Evolutionary conservation across 768 basidiomycete species (phyloP).

Genomic region (Mycena galericulata): DNA sequence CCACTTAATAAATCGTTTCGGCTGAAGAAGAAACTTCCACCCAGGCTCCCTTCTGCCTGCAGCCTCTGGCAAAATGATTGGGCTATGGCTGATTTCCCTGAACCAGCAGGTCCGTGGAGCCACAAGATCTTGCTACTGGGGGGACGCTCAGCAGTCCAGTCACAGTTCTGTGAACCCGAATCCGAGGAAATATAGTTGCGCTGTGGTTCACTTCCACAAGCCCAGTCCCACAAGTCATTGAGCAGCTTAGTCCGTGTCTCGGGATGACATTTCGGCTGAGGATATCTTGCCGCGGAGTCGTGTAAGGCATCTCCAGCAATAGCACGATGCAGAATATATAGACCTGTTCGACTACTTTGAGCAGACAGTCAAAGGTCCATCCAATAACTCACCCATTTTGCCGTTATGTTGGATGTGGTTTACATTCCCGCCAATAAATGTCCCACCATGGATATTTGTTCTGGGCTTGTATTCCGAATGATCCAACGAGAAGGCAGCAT

Average conservation of each 20-base stretch:
- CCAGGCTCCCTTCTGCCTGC: background rate
- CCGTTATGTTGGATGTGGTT: background rate
- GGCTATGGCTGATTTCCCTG: conserved; percentile 4
- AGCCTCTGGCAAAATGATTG: background rate
- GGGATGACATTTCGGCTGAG: conserved; percentile 1
- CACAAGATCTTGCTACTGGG: too few species aligned
- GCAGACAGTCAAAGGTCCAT: too few species aligned
- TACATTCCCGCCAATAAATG: conserved; percentile 1
- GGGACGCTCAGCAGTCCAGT: too few species aligned
- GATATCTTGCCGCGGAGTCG: conserved; percentile 4
- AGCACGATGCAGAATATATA: background rate
- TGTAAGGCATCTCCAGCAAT: background rate
- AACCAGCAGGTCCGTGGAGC: conserved; percentile 8
- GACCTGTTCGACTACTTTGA: background rate
- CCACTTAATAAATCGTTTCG: background rate
- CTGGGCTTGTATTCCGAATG: background rate
- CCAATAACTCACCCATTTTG: background rate
- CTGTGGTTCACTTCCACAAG: background rate
- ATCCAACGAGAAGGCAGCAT: too few species aligned
- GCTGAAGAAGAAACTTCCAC: background rate
- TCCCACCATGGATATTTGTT: background rate
- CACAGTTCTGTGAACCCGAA: too few species aligned
- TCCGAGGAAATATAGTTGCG: too few species aligned
- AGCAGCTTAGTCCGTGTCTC: background rate
- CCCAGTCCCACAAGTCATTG: background rate